Evolutionary conservation across 768 basidiomycete species (phyloP).

Genomic region (Amanita fuliginea): DNA sequence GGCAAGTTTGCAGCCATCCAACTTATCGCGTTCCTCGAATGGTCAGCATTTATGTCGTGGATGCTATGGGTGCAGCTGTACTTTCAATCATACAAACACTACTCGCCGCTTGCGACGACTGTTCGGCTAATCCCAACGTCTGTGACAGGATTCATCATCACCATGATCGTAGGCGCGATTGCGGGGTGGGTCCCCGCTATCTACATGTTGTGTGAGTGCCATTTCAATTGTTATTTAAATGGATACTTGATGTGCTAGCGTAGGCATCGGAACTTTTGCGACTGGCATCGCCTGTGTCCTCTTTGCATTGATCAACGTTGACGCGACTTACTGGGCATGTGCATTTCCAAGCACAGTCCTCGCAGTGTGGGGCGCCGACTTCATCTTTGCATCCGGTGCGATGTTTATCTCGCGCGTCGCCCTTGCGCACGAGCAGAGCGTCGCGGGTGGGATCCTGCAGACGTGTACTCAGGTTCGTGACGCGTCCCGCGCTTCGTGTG

Average conservation of each 20-base stretch:
- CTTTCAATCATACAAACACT: slow-evolving; percentile 24
- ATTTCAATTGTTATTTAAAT: slow-evolving; percentile 17
- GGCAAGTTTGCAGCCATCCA: slow-evolving; percentile 51
- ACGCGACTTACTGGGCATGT: slow-evolving; percentile 59
- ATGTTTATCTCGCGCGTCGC: slow-evolving; percentile 64
- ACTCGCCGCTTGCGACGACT: slow-evolving; percentile 50
- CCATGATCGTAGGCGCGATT: slow-evolving; percentile 52
- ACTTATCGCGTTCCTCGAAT: slow-evolving; percentile 44
- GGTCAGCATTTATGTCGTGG: slow-evolving; percentile 44
- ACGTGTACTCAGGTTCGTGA: slow-evolving; percentile 57
- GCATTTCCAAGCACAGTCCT: slow-evolving; percentile 60
- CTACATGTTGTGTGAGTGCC: slow-evolving; percentile 33
- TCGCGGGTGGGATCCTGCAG: slow-evolving; percentile 71
- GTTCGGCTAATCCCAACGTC: slow-evolving; percentile 66
- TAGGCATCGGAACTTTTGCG: slow-evolving; percentile 38
- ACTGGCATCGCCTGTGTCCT: slow-evolving; percentile 50
- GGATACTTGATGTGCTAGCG: background rate
- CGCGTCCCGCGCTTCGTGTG: background rate
- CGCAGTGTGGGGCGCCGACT: slow-evolving; percentile 67
- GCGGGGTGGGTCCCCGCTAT: slow-evolving; percentile 45
- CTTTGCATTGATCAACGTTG: slow-evolving; percentile 55
- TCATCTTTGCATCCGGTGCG: slow-evolving; percentile 62
- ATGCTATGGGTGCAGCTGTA: slow-evolving; percentile 20
- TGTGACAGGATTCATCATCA: slow-evolving; percentile 51
- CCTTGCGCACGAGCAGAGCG: slow-evolving; percentile 59